phyloP scores from a whole-genome alignment of 495 filamentous ascomycete genomes.

The Hypomontagnella monticulosa region DNA sequence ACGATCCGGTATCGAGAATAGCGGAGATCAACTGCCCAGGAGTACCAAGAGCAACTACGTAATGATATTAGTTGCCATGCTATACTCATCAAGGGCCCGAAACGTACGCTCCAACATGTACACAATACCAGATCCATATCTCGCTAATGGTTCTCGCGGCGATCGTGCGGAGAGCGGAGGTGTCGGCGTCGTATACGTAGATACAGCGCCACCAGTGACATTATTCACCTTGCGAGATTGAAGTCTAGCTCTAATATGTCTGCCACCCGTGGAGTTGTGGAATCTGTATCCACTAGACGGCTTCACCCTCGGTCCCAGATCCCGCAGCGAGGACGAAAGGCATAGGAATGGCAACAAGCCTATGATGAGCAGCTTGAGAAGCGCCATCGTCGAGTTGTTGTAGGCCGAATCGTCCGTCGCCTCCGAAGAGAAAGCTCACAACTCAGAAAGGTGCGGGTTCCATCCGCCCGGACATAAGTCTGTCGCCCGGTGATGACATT shows the following conservation, averaged over 20 bases:
- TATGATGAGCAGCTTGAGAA: slow-evolving; percentile 26
- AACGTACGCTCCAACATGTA: slow-evolving; percentile 53
- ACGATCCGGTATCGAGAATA: slow-evolving; percentile 59
- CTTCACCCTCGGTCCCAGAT: slow-evolving; percentile 1
- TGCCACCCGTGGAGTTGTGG: slow-evolving; percentile 2
- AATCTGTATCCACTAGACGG: neutral
- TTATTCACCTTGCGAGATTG: slow-evolving; percentile 39
- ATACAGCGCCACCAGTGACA: slow-evolving; percentile 18
- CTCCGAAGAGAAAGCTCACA: slow-evolving; percentile 33
- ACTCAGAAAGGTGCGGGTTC: slow-evolving; percentile 26
- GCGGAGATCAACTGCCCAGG: slow-evolving; percentile 54
- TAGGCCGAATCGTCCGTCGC: slow-evolving; percentile 16
- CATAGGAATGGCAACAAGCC: slow-evolving; percentile 29
- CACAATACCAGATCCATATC: slow-evolving; percentile 48
- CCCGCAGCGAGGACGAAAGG: slow-evolving; percentile 9
- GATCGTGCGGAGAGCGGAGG: slow-evolving; percentile 8
- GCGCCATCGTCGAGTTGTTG: slow-evolving; percentile 29
- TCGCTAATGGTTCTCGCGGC: slow-evolving; percentile 36
- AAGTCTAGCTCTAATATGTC: slow-evolving; percentile 38
- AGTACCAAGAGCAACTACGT: slow-evolving; percentile 54
- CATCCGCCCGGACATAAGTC: slow-evolving; percentile 23
- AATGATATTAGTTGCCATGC: slow-evolving; percentile 10
- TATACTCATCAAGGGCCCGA: neutral
- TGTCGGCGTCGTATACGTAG: neutral
- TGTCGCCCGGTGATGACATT: slow-evolving; percentile 21